Conservation (phyloP, 768 basidiomycete genomes). For the Pulveroboletus sp. region DNA sequence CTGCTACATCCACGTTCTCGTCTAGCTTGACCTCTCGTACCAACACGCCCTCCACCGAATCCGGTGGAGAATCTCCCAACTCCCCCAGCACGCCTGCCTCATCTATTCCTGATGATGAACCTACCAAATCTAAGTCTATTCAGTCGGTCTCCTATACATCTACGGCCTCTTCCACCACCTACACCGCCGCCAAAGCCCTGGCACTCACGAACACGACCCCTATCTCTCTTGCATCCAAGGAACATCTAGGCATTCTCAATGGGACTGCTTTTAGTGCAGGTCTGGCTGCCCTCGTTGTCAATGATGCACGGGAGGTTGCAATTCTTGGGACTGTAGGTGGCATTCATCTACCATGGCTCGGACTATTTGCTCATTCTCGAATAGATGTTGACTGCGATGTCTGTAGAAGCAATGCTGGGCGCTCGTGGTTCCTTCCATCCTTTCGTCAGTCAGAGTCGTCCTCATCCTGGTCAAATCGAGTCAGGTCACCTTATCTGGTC, state of each 20-base stretch:
- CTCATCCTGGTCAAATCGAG: conserved; percentile 85
- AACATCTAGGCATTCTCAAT: conserved; percentile 77
- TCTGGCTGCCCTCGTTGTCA: conserved; percentile 67
- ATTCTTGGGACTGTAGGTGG: conserved; percentile 43
- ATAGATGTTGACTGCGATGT: conserved; percentile 77
- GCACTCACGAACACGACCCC: conserved; percentile 56
- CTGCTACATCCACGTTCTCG: not conserved
- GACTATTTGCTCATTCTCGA: not conserved
- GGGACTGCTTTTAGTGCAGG: conserved; percentile 84
- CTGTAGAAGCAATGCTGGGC: conserved; percentile 76
- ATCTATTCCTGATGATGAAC: conserved; percentile 23
- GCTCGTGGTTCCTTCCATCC: conserved; percentile 67
- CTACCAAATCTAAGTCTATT: conserved; percentile 2
- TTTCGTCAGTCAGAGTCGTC: conserved; percentile 72
- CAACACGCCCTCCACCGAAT: conserved; percentile 16
- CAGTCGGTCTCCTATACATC: not conserved
- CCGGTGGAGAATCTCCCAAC: conserved; percentile 43
- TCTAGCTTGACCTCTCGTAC: conserved; percentile 13
- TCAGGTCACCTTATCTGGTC: conserved; percentile 63
- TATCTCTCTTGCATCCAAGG: conserved; percentile 65
- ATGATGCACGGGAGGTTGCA: conserved; percentile 64
- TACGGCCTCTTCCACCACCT: not conserved
- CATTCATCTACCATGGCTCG: not conserved
- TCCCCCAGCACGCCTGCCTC: conserved; percentile 36
- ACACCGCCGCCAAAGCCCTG: conserved; percentile 45